Conservation (phyloP, 2,329 filamentous ascomycete species). For the Cercospora sp. region DNA sequence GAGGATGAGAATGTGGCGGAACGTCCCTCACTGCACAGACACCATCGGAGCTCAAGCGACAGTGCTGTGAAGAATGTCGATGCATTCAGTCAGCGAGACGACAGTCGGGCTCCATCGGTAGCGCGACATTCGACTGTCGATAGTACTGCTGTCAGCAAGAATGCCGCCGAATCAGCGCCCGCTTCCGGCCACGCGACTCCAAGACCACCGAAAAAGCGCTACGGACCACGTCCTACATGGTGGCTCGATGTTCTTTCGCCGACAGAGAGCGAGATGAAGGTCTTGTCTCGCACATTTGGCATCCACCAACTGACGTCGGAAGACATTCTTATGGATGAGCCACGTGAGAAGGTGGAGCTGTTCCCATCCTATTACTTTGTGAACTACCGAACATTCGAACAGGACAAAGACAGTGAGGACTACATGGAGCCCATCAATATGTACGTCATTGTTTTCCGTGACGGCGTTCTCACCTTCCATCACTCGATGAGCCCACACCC, state of each 20-base stretch:
- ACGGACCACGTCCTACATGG: constrained; percentile 85
- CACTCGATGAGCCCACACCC: constrained; percentile 95
- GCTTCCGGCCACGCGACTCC: constrained; percentile 29
- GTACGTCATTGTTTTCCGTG: constrained; percentile 94
- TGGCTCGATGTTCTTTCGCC: constrained; percentile 93
- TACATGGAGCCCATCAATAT: constrained; percentile 96
- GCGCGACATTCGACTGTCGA: constrained; percentile 14
- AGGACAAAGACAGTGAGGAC: constrained; percentile 83
- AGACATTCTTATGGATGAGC: constrained; percentile 96
- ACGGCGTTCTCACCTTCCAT: constrained; percentile 94
- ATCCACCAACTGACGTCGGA: constrained; percentile 95
- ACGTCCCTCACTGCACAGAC: constrained; percentile 23
- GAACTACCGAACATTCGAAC: constrained; percentile 97
- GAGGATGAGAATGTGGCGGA: constrained; percentile 40
- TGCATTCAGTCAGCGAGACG: constrained; percentile 4
- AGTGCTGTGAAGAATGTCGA: constrained; percentile 12
- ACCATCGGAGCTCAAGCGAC: constrained; percentile 5
- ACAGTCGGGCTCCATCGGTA: constrained; percentile 13
- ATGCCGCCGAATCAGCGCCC: constrained; percentile 22
- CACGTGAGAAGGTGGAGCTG: constrained; percentile 94
- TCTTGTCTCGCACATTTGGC: constrained; percentile 86
- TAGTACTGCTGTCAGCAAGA: constrained; percentile 14
- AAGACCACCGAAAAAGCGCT: constrained; percentile 43
- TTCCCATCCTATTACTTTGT: constrained; percentile 99
- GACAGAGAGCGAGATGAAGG: constrained; percentile 93